phyloP scores from a whole-genome alignment of 148 eudicot species.

The Mesembryanthemum crystallinum region DNA sequence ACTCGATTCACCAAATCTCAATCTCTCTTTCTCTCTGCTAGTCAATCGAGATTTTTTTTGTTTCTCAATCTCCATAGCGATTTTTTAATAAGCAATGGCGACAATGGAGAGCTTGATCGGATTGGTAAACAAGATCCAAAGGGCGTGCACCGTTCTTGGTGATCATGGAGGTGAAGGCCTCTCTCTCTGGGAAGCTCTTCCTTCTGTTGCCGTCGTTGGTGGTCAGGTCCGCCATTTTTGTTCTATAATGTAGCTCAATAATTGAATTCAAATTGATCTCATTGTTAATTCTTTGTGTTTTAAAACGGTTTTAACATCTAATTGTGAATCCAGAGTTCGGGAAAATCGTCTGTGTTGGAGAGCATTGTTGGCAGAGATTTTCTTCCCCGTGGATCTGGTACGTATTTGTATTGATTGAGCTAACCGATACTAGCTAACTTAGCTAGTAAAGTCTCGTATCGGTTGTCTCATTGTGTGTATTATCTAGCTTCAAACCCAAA shows the following conservation, averaged over 20 bases:
- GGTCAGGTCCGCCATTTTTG: constrained; percentile 54
- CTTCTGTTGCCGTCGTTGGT: constrained; percentile 89
- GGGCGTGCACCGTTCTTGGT: constrained; percentile 84
- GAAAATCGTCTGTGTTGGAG: constrained; percentile 94
- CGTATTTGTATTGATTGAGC: background rate
- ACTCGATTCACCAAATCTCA: too few species aligned
- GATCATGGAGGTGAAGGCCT: constrained; percentile 93
- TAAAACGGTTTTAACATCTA: background rate
- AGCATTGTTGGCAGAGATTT: constrained; percentile 97
- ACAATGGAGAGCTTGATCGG: constrained; percentile 91
- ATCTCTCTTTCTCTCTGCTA: too few species aligned
- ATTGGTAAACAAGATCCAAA: constrained; percentile 72
- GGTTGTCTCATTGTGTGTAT: too few species aligned
- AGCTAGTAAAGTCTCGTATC: background rate
- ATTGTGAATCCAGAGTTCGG: constrained; percentile 67
- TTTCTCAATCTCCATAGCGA: background rate
- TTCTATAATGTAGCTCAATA: background rate
- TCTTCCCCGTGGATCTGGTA: constrained; percentile 99
- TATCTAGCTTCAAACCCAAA: too few species aligned
- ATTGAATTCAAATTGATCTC: background rate
- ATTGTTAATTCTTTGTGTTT: constrained; percentile 7
- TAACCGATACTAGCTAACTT: background rate
- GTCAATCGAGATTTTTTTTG: too few species aligned
- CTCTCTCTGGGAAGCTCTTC: constrained; percentile 97
- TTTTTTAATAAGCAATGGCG: constrained; percentile 41